Evolutionary conservation across 305 asterid species (phyloP).

Genomic region (Fraxinus nigra): DNA sequence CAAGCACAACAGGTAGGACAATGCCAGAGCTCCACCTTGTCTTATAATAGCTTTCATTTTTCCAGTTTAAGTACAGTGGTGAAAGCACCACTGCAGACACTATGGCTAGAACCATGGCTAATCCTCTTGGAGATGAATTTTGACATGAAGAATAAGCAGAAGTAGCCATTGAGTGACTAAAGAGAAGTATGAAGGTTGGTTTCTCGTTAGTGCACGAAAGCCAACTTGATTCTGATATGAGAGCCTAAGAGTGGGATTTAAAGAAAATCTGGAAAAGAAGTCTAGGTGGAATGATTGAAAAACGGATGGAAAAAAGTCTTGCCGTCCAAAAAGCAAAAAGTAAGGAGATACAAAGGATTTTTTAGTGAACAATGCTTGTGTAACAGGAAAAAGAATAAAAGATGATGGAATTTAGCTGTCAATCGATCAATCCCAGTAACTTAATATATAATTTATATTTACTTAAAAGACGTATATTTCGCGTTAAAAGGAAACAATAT

Average conservation of each 20-base stretch:
- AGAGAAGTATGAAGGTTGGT: slow-evolving; percentile 9
- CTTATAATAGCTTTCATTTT: slow-evolving; percentile 35
- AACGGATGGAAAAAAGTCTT: slow-evolving; percentile 32
- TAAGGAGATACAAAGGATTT: background rate
- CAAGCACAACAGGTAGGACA: slow-evolving; percentile 62
- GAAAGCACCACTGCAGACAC: slow-evolving; percentile 59
- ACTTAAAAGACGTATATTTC: background rate
- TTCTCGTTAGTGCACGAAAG: slow-evolving; percentile 26
- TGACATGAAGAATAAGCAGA: slow-evolving; percentile 21
- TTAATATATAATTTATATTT: too few species aligned
- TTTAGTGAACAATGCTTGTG: too few species aligned
- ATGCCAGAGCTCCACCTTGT: slow-evolving; percentile 59
- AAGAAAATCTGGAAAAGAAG: slow-evolving; percentile 35
- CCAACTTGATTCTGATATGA: slow-evolving; percentile 7
- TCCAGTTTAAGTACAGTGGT: slow-evolving; percentile 47
- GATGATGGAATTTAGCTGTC: slow-evolving; percentile 21
- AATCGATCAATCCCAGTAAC: background rate
- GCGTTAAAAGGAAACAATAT: background rate
- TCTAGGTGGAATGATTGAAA: slow-evolving; percentile 42
- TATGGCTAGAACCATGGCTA: slow-evolving; percentile 64
- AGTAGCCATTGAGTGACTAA: slow-evolving; percentile 38
- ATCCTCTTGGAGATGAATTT: slow-evolving; percentile 57
- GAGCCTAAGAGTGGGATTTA: slow-evolving; percentile 15
- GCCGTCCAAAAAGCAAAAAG: slow-evolving; percentile 71
- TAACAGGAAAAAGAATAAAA: background rate